phyloP scores from a whole-genome alignment of 2,329 filamentous ascomycete genomes.

The Dryadomyces quercus-mongolicae region DNA sequence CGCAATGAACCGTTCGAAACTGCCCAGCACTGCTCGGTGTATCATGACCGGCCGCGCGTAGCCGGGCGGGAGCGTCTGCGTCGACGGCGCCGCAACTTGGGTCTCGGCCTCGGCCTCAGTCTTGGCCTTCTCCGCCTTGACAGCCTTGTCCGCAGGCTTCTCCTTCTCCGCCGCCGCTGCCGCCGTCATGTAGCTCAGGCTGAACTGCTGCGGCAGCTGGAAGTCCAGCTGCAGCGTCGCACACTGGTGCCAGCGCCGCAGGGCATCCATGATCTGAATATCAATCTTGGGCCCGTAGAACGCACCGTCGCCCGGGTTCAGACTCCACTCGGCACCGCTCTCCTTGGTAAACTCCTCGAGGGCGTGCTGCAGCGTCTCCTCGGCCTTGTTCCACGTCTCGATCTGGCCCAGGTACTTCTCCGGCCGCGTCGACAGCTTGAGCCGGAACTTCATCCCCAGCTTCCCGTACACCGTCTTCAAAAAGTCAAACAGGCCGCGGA shows the following conservation, averaged over 20 bases:
- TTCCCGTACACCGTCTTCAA: slow-evolving; percentile 62
- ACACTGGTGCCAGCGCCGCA: slow-evolving; percentile 67
- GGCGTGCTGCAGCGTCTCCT: slow-evolving; percentile 66
- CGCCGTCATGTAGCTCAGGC: slow-evolving; percentile 17
- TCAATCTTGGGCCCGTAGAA: slow-evolving; percentile 99
- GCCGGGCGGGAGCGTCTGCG: slow-evolving; percentile 48
- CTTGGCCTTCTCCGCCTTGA: slow-evolving; percentile 4
- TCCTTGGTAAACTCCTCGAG: slow-evolving; percentile 60
- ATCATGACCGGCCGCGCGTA: slow-evolving; percentile 78
- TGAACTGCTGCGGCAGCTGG: slow-evolving; percentile 32
- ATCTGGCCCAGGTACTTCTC: slow-evolving; percentile 84
- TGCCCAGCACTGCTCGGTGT: slow-evolving; percentile 72
- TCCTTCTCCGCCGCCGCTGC: slow-evolving; percentile 10
- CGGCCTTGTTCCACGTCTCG: slow-evolving; percentile 80
- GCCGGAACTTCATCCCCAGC: slow-evolving; percentile 80
- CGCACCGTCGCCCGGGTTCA: slow-evolving; percentile 90
- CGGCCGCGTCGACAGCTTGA: slow-evolving; percentile 82
- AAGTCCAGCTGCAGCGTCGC: slow-evolving; percentile 94
- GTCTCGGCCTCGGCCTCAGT: slow-evolving; percentile 1
- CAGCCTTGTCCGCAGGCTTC: slow-evolving; percentile 5
- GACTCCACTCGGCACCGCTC: slow-evolving; percentile 58
- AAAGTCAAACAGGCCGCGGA: slow-evolving; percentile 80
- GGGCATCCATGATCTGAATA: slow-evolving; percentile 81
- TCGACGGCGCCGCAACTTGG: slow-evolving; percentile 14
- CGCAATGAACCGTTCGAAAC: slow-evolving; percentile 49